phyloP scores from a whole-genome alignment of 352 stramenopile species.

The Phytophthora multivora region DNA sequence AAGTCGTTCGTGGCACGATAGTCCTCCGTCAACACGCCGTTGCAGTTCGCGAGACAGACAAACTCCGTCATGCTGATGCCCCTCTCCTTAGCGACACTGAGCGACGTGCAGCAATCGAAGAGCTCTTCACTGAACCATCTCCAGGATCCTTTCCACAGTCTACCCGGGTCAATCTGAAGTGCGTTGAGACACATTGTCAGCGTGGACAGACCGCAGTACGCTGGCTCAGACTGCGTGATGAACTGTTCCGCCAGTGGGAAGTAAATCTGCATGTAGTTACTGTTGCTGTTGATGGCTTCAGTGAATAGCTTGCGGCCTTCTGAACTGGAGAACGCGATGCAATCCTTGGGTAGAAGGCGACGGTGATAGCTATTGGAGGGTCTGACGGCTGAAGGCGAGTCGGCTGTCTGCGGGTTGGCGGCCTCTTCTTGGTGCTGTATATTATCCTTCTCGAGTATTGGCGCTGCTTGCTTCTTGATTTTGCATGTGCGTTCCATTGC shows the following conservation, averaged over 20 bases:
- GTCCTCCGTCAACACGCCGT: slow-evolving; percentile 59
- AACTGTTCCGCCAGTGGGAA: slow-evolving; percentile 92
- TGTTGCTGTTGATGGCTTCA: slow-evolving; percentile 63
- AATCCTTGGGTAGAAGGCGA: slow-evolving; percentile 75
- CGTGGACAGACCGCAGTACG: slow-evolving; percentile 89
- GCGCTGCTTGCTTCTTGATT: background rate
- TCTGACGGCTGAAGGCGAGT: slow-evolving; percentile 5
- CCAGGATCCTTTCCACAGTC: slow-evolving; percentile 82
- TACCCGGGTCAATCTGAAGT: slow-evolving; percentile 73
- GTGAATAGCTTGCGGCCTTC: slow-evolving; percentile 88
- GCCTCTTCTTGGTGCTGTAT: slow-evolving; percentile 20
- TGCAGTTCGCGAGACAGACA: slow-evolving; percentile 68
- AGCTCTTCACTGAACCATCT: slow-evolving; percentile 87
- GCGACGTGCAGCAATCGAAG: slow-evolving; percentile 80
- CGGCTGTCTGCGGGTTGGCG: slow-evolving; percentile 16
- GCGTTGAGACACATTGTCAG: slow-evolving; percentile 85
- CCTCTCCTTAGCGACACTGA: slow-evolving; percentile 70
- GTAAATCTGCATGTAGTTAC: slow-evolving; percentile 91
- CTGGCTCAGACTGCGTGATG: slow-evolving; percentile 91
- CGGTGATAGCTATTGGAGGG: slow-evolving; percentile 78
- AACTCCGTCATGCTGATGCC: slow-evolving; percentile 79
- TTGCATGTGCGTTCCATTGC: slow-evolving; percentile 2
- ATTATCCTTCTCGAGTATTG: background rate
- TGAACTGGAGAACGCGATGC: slow-evolving; percentile 83
- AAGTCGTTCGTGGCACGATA: slow-evolving; percentile 51